These are phyloP conservation scores for Penicillium glabrum DNA, from an alignment of 2,329 filamentous ascomycete genomes.

Conservation along the genomic window DNA sequence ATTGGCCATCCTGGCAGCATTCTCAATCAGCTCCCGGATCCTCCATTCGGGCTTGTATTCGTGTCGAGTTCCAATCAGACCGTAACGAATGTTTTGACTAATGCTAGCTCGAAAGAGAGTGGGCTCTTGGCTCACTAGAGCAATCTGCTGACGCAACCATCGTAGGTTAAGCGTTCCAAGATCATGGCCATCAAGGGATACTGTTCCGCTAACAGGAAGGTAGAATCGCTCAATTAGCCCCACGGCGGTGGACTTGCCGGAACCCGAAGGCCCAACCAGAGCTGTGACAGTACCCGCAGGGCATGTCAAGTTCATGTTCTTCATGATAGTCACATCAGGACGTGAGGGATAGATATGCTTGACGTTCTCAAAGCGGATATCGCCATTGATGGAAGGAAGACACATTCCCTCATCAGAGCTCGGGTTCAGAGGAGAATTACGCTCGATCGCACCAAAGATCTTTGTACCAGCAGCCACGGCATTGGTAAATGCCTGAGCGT, in stretches of 20 bases:
- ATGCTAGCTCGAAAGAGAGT: constrained; percentile 88
- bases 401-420: constrained; percentile 68
- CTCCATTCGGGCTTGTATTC: constrained; percentile 68
- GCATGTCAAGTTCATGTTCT: constrained; percentile 74
- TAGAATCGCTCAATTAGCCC: constrained; percentile 94
- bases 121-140: constrained; percentile 90
- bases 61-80: constrained; percentile 78
- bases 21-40: constrained; percentile 68
- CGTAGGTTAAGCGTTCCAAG: constrained; percentile 78
- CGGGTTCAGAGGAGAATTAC: constrained; percentile 79
- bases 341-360: constrained; percentile 95
- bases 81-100: constrained; percentile 84
- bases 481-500: constrained; percentile 81
- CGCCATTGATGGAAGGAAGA: constrained; percentile 71
- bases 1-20: constrained; percentile 87
- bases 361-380: constrained; percentile 76
- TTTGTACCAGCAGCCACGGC: constrained; percentile 82
- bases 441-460: constrained; percentile 92
- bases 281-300: constrained; percentile 91
- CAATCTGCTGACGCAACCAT: constrained; percentile 90
- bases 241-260: constrained; percentile 92
- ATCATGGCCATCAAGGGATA: constrained; percentile 80
- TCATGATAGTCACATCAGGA: constrained; percentile 85
- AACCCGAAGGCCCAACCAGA: constrained; percentile 89
- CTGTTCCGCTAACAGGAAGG: constrained; percentile 75